These are phyloP conservation scores for Hymenoscyphus infarciens DNA, from an alignment of 2,329 filamentous ascomycete species.

Conservation along the genomic window DNA sequence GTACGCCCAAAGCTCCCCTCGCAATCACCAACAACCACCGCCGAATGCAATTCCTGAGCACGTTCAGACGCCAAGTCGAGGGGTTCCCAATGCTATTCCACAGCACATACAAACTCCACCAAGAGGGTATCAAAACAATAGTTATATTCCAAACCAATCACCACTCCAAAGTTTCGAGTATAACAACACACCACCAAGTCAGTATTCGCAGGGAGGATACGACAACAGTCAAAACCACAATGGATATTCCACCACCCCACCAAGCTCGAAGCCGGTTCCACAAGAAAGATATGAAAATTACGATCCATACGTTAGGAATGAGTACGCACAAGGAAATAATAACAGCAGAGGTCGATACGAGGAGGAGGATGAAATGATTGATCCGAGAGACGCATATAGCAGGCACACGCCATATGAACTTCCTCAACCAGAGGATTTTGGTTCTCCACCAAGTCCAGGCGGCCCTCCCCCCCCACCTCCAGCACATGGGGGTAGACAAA, in stretches of 20 bases:
- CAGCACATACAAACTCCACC: slow-evolving; percentile 47
- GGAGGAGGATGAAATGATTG: slow-evolving; percentile 22
- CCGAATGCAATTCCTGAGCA: slow-evolving; percentile 29
- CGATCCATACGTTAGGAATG: slow-evolving; percentile 25
- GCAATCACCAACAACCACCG: slow-evolving; percentile 36
- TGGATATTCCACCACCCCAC: slow-evolving; percentile 21
- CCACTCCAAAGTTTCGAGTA: slow-evolving; percentile 50
- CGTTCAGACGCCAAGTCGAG: slow-evolving; percentile 47
- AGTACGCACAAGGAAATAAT: slow-evolving; percentile 19
- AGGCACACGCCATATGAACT: slow-evolving; percentile 30
- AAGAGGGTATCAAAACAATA: slow-evolving; percentile 44
- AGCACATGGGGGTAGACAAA: slow-evolving; percentile 30
- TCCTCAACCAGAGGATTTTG: slow-evolving; percentile 30
- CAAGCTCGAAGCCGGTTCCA: slow-evolving; percentile 21
- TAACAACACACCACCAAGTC: slow-evolving; percentile 25
- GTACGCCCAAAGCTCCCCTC: slow-evolving; percentile 45
- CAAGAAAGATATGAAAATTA: slow-evolving; percentile 31
- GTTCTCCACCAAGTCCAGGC: slow-evolving; percentile 32
- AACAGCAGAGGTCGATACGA: slow-evolving; percentile 19
- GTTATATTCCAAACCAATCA: slow-evolving; percentile 49
- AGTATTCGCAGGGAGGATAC: slow-evolving; percentile 25
- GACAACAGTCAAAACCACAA: slow-evolving; percentile 22
- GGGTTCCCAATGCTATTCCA: slow-evolving; percentile 35
- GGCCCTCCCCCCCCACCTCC: slow-evolving; percentile 36
- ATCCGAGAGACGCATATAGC: slow-evolving; percentile 26